phyloP scores from a whole-genome alignment of 2,329 filamentous ascomycete genomes.

The Calonectria leucothoes region DNA sequence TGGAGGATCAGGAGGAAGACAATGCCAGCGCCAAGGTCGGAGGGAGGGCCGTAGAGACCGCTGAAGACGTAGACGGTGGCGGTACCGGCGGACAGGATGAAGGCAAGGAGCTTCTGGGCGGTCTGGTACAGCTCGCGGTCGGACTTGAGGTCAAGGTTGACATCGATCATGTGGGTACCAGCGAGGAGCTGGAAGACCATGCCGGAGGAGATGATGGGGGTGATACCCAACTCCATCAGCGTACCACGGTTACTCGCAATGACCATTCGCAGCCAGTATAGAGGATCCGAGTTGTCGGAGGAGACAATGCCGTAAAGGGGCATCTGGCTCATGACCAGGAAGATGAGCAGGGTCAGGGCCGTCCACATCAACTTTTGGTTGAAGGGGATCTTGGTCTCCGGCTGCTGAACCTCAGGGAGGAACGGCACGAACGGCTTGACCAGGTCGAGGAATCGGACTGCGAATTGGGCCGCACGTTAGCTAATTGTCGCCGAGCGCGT shows the following conservation, averaged over 20 bases:
- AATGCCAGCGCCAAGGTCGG: conserved; percentile 96
- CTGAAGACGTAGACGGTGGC: conserved; percentile 99
- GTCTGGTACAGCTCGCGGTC: conserved; percentile 99
- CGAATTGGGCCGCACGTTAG: conserved; percentile 41
- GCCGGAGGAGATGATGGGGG: conserved; percentile 98
- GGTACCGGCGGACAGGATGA: conserved; percentile 97
- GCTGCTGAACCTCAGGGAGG: conserved; percentile 98
- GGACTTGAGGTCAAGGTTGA: conserved; percentile 99
- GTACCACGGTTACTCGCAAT: conserved; percentile 98
- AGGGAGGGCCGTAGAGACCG: conserved; percentile 95
- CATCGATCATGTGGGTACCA: conserved; percentile 99
- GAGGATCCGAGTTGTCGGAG: conserved; percentile 95
- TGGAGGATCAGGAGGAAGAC: conserved; percentile 98
- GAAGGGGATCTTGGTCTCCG: conserved; percentile 98
- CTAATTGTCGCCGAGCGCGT: conserved; percentile 24
- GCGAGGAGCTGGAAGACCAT: conserved; percentile 99
- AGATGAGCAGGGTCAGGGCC: conserved; percentile 93
- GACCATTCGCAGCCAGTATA: conserved; percentile 99
- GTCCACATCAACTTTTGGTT: conserved; percentile 99
- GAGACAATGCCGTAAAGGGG: conserved; percentile 99
- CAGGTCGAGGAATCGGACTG: conserved; percentile 99
- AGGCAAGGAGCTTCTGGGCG: conserved; percentile 98
- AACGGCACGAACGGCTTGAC: conserved; percentile 99
- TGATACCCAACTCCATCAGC: conserved; percentile 96
- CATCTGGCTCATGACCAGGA: conserved; percentile 99